Percentiles rank a stretch among this genome's conserved stretches.
phyloP scores from a whole-genome alignment of 192 early-diverging fungal genomes.

The Glomus cerebriforme region DNA sequence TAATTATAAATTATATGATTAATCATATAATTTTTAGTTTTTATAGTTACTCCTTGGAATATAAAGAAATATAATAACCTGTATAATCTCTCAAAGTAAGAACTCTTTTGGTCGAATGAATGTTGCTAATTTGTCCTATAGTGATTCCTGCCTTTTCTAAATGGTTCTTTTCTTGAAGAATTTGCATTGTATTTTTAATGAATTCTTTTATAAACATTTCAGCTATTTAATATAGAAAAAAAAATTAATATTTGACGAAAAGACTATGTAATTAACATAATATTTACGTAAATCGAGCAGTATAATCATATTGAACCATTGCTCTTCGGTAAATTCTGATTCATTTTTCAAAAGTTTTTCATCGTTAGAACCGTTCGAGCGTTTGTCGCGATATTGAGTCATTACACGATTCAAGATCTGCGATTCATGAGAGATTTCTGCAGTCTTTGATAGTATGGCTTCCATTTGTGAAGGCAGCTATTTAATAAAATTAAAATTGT shows the following conservation, averaged over 20 bases:
- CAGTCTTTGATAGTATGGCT: neutral
- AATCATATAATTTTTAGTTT: too few relatives aligned
- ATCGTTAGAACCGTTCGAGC: too few relatives aligned
- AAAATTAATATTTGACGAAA: too few relatives aligned
- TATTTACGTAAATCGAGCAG: neutral
- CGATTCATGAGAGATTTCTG: neutral
- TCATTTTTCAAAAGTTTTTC: neutral
- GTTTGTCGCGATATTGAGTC: neutral
- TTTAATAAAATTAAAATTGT: neutral
- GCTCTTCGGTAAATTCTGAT: neutral
- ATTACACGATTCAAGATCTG: neutral
- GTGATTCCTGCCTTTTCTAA: neutral
- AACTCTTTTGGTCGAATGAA: too few relatives aligned
- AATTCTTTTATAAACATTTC: neutral
- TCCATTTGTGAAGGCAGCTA: neutral
- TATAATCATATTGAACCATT: neutral
- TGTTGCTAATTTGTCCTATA: neutral
- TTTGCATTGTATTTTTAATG: neutral
- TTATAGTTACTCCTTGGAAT: too few relatives aligned
- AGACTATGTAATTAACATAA: too few relatives aligned
- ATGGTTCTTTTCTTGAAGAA: neutral
- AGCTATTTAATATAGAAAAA: neutral
- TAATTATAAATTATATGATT: neutral
- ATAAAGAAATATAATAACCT: neutral
- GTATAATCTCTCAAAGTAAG: neutral